Conservation (phyloP, 2,329 filamentous ascomycete species). For the Claviceps monticola region DNA sequence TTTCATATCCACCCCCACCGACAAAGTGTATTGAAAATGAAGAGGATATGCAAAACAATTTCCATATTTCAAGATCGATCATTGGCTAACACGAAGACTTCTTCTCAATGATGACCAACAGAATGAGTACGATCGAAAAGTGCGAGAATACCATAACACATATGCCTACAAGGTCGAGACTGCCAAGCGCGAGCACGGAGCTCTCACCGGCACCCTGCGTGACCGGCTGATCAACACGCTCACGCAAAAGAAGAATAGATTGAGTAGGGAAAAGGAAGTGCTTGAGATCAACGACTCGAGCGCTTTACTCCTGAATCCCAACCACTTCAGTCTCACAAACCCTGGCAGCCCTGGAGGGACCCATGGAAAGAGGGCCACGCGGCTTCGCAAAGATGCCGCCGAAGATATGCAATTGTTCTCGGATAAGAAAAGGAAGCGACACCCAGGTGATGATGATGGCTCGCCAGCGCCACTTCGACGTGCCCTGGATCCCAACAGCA, state of each 20-base stretch:
- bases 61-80: too few relatives aligned
- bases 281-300: constrained; percentile 54
- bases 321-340: constrained; percentile 53
- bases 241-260: constrained; percentile 47
- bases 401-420: constrained; percentile 43
- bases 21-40: too few relatives aligned
- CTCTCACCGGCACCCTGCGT: constrained; percentile 45
- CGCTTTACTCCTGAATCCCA: constrained; percentile 51
- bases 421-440: constrained; percentile 51
- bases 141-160: constrained; percentile 44
- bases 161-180: constrained; percentile 48
- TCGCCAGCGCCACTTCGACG: constrained; percentile 46
- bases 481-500: constrained; percentile 39
- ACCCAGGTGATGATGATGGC: constrained; percentile 45
- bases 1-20: too few relatives aligned
- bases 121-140: constrained; percentile 50
- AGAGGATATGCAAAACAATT: too few relatives aligned
- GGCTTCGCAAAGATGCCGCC: constrained; percentile 43
- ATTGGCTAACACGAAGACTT: not conserved
- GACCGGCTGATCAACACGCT: constrained; percentile 55
- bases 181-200: constrained; percentile 46
- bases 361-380: constrained; percentile 48
- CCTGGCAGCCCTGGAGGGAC: constrained; percentile 49
- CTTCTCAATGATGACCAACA: constrained; percentile 13
- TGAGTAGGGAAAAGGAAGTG: constrained; percentile 53